These are phyloP conservation scores for Leishmania major DNA, from an alignment of 208 protist species.

Conservation along the genomic window DNA sequence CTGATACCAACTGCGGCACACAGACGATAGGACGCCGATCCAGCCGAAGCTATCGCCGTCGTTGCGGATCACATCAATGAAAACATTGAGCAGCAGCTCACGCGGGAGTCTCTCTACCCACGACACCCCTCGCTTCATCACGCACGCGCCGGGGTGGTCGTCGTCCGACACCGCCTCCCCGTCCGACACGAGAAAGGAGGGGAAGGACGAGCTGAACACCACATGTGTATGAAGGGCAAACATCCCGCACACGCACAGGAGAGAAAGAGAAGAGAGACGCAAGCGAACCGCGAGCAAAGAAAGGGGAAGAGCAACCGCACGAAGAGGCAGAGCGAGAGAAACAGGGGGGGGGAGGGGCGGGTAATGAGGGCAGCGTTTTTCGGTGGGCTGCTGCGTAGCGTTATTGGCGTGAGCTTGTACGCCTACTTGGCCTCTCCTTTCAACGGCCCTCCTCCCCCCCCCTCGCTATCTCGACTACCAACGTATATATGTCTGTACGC, in stretches of 20 bases:
- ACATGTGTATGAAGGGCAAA: conserved; percentile 32
- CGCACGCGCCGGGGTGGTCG: not conserved
- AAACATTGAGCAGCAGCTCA: conserved; percentile 67
- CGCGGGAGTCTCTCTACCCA: conserved; percentile 52
- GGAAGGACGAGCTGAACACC: conserved; percentile 34
- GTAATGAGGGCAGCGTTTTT: not conserved
- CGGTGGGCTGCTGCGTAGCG: not conserved
- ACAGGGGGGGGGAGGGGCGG: not conserved
- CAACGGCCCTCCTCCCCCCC: too few relatives aligned
- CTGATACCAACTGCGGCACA: conserved; percentile 60
- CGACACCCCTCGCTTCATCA: not conserved
- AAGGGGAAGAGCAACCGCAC: not conserved
- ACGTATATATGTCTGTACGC: not conserved
- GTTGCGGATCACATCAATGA: conserved; percentile 64
- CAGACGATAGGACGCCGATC: conserved; percentile 60
- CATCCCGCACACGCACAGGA: conserved; percentile 10
- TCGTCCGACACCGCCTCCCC: conserved; percentile 1
- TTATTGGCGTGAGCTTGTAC: not conserved
- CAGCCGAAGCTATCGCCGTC: conserved; percentile 48
- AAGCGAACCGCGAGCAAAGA: not conserved
- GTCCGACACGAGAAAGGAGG: conserved; percentile 23
- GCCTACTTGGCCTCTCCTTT: not conserved
- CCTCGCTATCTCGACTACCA: not conserved
- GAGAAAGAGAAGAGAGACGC: not conserved
- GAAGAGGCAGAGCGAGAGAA: not conserved